Evolutionary conservation across 192 early-diverging fungal genomes (phyloP).

Genomic region (Gamsiella multidivaricata): DNA sequence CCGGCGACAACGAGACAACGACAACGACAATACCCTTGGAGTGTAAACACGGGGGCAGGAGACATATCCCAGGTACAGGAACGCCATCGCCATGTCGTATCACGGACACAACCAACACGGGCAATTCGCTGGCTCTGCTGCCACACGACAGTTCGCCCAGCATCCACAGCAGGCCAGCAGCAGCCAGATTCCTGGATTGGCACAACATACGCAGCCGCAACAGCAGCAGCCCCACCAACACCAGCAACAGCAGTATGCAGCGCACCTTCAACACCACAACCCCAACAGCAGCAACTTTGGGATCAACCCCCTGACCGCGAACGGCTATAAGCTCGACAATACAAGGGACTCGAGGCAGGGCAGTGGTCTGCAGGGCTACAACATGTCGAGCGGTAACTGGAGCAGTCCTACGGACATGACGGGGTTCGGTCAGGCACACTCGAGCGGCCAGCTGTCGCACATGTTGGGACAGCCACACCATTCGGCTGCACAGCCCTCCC

Average conservation of each 20-base stretch:
- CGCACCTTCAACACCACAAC: constrained; percentile 35
- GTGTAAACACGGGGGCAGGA: too few species aligned
- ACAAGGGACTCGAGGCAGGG: constrained; percentile 28
- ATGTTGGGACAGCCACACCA: constrained; percentile 34
- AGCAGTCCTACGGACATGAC: constrained; percentile 26
- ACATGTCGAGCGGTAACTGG: constrained; percentile 37
- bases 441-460: constrained; percentile 36
- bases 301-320: constrained; percentile 13
- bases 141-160: constrained; percentile 29
- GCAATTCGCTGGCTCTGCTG: constrained; percentile 36
- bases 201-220: constrained; percentile 29
- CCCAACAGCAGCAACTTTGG: constrained; percentile 30
- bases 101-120: constrained; percentile 46
- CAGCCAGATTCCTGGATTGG: constrained; percentile 36
- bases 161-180: constrained; percentile 36
- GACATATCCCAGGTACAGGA: neutral
- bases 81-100: constrained; percentile 22
- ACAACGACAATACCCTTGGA: too few species aligned
- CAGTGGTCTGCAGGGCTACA: constrained; percentile 31
- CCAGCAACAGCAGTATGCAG: constrained; percentile 32
- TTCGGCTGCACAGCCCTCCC: constrained; percentile 31
- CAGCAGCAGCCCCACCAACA: constrained; percentile 22
- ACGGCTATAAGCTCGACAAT: constrained; percentile 43
- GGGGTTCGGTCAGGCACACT: constrained; percentile 40
- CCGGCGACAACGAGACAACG: too few species aligned